These are phyloP conservation scores for Epicoccum sorghinum DNA, from an alignment of 2,329 filamentous ascomycete species.

Conservation along the genomic window DNA sequence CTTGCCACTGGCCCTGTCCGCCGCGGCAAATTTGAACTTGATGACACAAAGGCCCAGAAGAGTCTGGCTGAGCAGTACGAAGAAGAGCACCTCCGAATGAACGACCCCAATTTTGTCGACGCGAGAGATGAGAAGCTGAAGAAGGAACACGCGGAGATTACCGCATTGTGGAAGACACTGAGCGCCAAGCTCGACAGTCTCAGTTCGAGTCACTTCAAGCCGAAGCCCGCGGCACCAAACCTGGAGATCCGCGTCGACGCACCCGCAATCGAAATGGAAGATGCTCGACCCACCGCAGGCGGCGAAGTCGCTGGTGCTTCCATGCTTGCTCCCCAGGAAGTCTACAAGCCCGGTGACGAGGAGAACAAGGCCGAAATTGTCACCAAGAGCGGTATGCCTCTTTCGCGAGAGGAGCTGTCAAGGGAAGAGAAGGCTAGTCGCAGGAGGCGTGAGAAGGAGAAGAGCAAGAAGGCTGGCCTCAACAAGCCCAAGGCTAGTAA, in stretches of 20 bases:
- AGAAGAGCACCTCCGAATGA: constrained; percentile 81
- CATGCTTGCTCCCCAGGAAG: constrained; percentile 89
- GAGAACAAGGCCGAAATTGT: constrained; percentile 74
- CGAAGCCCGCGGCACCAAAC: constrained; percentile 79
- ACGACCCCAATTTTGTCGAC: constrained; percentile 81
- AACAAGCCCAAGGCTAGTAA: constrained; percentile 53
- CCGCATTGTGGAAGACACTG: constrained; percentile 81
- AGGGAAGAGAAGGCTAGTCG: constrained; percentile 82
- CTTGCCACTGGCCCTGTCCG: constrained; percentile 67
- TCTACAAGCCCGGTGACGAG: constrained; percentile 81
- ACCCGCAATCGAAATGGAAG: constrained; percentile 92
- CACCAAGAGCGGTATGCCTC: constrained; percentile 75
- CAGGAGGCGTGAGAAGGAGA: constrained; percentile 83
- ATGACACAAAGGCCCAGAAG: constrained; percentile 86
- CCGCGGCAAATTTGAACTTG: constrained; percentile 78
- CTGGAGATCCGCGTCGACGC: constrained; percentile 89
- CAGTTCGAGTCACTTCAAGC: constrained; percentile 94
- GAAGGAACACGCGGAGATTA: constrained; percentile 83
- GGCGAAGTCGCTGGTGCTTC: constrained; percentile 71
- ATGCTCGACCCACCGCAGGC: constrained; percentile 84
- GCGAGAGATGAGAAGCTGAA: constrained; percentile 80
- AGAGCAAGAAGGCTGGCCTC: constrained; percentile 71
- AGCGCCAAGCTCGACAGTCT: constrained; percentile 83
- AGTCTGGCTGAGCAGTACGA: constrained; percentile 93
- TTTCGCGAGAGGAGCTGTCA: constrained; percentile 84